These are phyloP conservation scores for Fusarium austroafricanum DNA, from an alignment of 2,329 filamentous ascomycete genomes.

Conservation along the genomic window DNA sequence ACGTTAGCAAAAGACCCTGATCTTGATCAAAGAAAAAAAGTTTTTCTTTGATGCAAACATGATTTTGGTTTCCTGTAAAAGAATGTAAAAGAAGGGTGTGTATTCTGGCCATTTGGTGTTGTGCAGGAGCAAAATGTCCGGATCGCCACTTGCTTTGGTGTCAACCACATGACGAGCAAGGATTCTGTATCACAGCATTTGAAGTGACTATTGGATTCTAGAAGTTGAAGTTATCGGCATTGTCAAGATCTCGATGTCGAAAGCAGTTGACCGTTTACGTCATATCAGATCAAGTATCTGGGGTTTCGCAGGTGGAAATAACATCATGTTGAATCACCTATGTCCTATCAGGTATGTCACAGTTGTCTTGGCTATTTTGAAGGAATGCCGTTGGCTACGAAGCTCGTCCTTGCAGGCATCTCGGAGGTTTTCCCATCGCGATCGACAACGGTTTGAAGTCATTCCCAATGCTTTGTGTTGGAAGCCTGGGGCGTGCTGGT, in stretches of 20 bases:
- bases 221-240: conserved; percentile 17
- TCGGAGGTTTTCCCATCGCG: conserved; percentile 1
- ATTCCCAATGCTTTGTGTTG: conserved; percentile 8
- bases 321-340: conserved; percentile 21
- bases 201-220: conserved; percentile 6
- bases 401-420: neutral
- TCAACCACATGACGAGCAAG: conserved; percentile 7
- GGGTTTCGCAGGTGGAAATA: conserved; percentile 12
- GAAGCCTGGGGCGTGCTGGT: conserved; percentile 2
- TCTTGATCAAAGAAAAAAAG: conserved; percentile 2
- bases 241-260: conserved; percentile 27
- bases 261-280: conserved; percentile 20
- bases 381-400: neutral
- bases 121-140: conserved; percentile 32
- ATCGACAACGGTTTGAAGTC: conserved; percentile 25
- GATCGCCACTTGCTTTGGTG: neutral
- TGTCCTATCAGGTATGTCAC: conserved; percentile 6
- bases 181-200: conserved; percentile 1
- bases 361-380: neutral
- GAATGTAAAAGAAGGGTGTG: neutral
- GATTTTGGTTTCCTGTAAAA: neutral
- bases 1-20: conserved; percentile 20
- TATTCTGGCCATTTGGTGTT: neutral
- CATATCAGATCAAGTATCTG: conserved; percentile 26
- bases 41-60: neutral